A percentile compares a stretch with the other conserved stretches of the same genome.
These are phyloP conservation scores for Penicillium parvum DNA, from an alignment of 495 filamentous ascomycete genomes.

Conservation along the genomic window DNA sequence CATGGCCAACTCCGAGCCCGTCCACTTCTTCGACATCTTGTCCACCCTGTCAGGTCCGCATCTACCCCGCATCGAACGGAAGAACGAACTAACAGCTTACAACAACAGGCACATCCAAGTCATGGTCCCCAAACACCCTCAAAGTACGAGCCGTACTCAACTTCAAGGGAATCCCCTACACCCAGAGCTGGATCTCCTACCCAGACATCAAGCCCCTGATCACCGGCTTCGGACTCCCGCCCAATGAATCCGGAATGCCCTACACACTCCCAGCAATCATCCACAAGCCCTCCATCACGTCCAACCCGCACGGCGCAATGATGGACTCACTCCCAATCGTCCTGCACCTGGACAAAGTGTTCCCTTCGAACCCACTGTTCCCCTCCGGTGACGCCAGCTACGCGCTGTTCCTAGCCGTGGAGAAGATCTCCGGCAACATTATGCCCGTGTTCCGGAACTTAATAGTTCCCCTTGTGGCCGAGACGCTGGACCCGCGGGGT, in stretches of 20 bases:
- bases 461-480: slow-evolving; percentile 21
- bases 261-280: slow-evolving; percentile 41
- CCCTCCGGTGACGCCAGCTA: slow-evolving; percentile 33
- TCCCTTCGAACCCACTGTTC: slow-evolving; percentile 29
- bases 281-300: slow-evolving; percentile 23
- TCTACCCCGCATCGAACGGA: background rate
- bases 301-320: slow-evolving; percentile 27
- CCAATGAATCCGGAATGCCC: slow-evolving; percentile 14
- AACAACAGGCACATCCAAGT: slow-evolving; percentile 29
- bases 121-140: slow-evolving; percentile 41
- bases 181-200: slow-evolving; percentile 40
- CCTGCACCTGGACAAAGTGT: slow-evolving; percentile 31
- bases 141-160: slow-evolving; percentile 37
- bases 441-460: background rate
- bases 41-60: slow-evolving; percentile 31
- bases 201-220: slow-evolving; percentile 37
- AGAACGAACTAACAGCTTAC: background rate
- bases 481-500: slow-evolving; percentile 26
- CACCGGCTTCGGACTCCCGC: slow-evolving; percentile 19
- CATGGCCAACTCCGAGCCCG: slow-evolving; percentile 27
- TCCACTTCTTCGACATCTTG: slow-evolving; percentile 39
- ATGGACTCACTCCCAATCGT: slow-evolving; percentile 41
- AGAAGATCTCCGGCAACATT: slow-evolving; percentile 43
- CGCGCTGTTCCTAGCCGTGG: slow-evolving; percentile 19
- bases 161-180: slow-evolving; percentile 40